Conservation (phyloP, 345 rosid genomes). For the Populus simonii region DNA sequence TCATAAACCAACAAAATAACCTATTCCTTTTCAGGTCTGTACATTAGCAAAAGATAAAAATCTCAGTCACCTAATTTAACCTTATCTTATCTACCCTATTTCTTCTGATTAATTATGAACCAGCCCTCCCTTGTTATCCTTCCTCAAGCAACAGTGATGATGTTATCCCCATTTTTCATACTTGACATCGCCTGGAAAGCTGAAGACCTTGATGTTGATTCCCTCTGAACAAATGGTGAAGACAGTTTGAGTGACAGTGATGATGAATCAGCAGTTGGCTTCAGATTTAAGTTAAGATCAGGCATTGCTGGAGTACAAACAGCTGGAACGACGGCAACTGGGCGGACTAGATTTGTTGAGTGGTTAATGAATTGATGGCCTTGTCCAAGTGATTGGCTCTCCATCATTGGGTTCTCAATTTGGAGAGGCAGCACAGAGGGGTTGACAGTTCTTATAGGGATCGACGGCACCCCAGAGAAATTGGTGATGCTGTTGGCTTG, state of each 20-base stretch:
- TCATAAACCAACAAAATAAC: conserved; percentile 8
- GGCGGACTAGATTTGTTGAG: conserved; percentile 27
- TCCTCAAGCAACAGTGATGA: conserved; percentile 59
- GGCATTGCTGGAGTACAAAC: conserved; percentile 23
- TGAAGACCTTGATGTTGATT: conserved; percentile 39
- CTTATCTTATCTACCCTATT: conserved; percentile 20
- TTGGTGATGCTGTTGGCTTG: conserved; percentile 31
- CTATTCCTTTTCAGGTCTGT: conserved; percentile 41
- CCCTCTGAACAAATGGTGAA: conserved; percentile 44
- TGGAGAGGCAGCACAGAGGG: conserved; percentile 30
- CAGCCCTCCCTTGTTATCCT: background rate
- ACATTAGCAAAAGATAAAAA: conserved; percentile 35
- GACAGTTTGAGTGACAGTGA: conserved; percentile 64
- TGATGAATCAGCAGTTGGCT: conserved; percentile 25
- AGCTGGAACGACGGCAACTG: conserved; percentile 28
- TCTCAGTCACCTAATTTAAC: conserved; percentile 30
- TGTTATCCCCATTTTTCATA: conserved; percentile 62
- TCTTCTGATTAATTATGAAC: conserved; percentile 30
- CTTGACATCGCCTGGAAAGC: conserved; percentile 48
- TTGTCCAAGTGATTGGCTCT: conserved; percentile 24
- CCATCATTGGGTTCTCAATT: conserved; percentile 32
- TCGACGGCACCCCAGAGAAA: conserved; percentile 36
- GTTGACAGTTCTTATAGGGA: conserved; percentile 21
- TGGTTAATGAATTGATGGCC: conserved; percentile 18
- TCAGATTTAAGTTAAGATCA: conserved; percentile 40